These are phyloP conservation scores for Astrocystis sublimbata DNA, from an alignment of 495 filamentous ascomycete species.

Conservation along the genomic window DNA sequence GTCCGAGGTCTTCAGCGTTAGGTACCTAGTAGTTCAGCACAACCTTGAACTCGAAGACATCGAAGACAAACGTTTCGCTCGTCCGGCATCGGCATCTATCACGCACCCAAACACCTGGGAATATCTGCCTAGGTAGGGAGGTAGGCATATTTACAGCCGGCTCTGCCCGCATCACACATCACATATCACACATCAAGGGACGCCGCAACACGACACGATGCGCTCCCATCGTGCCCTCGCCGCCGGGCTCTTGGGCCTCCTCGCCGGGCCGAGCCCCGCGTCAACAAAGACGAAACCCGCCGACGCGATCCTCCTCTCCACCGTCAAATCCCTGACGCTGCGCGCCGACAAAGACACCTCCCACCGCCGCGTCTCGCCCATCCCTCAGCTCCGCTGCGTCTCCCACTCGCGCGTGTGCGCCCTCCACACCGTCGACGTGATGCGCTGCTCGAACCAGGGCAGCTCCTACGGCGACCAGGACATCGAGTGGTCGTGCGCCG, in stretches of 20 bases:
- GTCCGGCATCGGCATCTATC: too few relatives aligned
- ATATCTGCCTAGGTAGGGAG: too few relatives aligned
- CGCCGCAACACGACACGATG: background rate
- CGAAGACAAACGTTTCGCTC: too few relatives aligned
- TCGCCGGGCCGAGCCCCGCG: constrained; percentile 28
- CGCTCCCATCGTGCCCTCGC: constrained; percentile 25
- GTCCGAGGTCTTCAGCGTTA: too few relatives aligned
- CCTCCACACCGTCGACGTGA: constrained; percentile 70
- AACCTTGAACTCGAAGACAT: too few relatives aligned
- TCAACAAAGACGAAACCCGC: constrained; percentile 37
- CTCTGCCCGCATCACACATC: too few relatives aligned
- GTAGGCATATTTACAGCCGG: too few relatives aligned
- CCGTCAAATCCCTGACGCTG: constrained; percentile 78
- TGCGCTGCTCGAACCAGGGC: constrained; percentile 89
- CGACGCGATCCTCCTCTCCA: constrained; percentile 70
- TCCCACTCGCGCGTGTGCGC: constrained; percentile 62
- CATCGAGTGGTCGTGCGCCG: constrained; percentile 87
- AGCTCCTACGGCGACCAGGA: constrained; percentile 66
- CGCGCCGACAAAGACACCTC: constrained; percentile 60
- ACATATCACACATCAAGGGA: background rate
- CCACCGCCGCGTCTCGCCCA: constrained; percentile 71
- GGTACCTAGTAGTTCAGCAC: too few relatives aligned
- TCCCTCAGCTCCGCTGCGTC: constrained; percentile 82
- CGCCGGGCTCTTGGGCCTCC: constrained; percentile 41
- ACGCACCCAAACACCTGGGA: too few relatives aligned